These are phyloP conservation scores for Mycosphaerelloides madeirae DNA, from an alignment of 2,329 filamentous ascomycete species.

Conservation along the genomic window DNA sequence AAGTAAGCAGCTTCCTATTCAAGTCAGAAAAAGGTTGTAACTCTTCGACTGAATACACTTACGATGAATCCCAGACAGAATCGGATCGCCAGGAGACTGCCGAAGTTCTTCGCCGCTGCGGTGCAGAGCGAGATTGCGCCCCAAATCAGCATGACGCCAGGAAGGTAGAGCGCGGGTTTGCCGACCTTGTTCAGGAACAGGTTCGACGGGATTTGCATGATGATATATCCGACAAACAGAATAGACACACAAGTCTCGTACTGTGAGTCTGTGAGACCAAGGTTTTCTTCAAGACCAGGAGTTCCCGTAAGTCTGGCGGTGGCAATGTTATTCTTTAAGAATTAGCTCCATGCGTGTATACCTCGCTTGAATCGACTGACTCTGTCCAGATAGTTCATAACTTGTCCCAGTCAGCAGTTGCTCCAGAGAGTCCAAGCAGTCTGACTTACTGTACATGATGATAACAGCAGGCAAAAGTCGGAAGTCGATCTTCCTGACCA, in stretches of 20 bases:
- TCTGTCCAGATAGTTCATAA: conserved; percentile 64
- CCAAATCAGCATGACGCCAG: conserved; percentile 33
- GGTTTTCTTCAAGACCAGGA: conserved; percentile 44
- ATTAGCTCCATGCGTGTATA: conserved; percentile 4
- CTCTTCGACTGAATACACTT: no score
- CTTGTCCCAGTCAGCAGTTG: no score
- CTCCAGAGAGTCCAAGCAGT: no score
- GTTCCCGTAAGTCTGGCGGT: conserved; percentile 24
- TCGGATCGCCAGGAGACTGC: conserved; percentile 34
- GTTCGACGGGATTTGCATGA: conserved; percentile 36
- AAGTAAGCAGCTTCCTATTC: conserved; percentile 42
- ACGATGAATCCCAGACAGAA: conserved; percentile 38
- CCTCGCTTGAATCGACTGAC: conserved; percentile 4
- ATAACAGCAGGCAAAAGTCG: conserved; percentile 65
- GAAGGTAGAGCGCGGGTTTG: conserved; percentile 31
- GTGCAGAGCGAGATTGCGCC: conserved; percentile 33
- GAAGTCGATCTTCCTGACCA: conserved; percentile 67
- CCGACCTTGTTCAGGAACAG: conserved; percentile 35
- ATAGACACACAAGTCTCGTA: conserved; percentile 45
- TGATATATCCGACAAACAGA: conserved; percentile 39
- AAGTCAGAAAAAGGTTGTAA: neutral
- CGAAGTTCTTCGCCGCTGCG: conserved; percentile 32
- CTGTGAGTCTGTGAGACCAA: conserved; percentile 41
- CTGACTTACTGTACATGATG: conserved; percentile 57
- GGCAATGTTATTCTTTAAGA: conserved; percentile 24